Evolutionary conservation across 805 yeast genomes (phyloP).

Genomic region (Millerago galiae): DNA sequence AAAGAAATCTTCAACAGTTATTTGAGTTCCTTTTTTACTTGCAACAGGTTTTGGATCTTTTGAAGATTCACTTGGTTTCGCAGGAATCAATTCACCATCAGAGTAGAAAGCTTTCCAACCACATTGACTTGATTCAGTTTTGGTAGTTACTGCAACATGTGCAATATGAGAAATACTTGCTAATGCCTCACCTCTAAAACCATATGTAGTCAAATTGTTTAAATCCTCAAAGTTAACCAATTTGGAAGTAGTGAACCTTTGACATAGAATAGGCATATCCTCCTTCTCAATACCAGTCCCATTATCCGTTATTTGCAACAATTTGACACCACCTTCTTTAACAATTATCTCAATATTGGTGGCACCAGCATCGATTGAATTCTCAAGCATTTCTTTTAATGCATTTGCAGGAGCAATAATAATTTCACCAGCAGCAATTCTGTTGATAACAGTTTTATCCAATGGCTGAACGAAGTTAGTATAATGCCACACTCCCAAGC

Average conservation of each 20-base stretch:
- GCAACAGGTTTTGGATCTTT: slow-evolving; percentile 67
- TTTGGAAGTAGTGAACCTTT: slow-evolving; percentile 90
- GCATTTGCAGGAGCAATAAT: slow-evolving; percentile 93
- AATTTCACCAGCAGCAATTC: slow-evolving; percentile 97
- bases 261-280: slow-evolving; percentile 77
- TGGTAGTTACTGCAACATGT: slow-evolving; percentile 73
- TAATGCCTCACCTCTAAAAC: slow-evolving; percentile 94
- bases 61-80: slow-evolving; percentile 30
- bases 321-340: slow-evolving; percentile 89
- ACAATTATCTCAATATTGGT: slow-evolving; percentile 68
- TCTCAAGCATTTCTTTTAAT: slow-evolving; percentile 85
- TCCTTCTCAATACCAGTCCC: slow-evolving; percentile 74
- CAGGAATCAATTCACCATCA: slow-evolving; percentile 54
- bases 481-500: neutral
- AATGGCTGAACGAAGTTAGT: slow-evolving; percentile 33
- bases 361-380: slow-evolving; percentile 82
- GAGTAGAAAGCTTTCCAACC: slow-evolving; percentile 69
- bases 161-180: slow-evolving; percentile 92
- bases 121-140: slow-evolving; percentile 48
- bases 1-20: slow-evolving; percentile 81
- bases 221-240: slow-evolving; percentile 70
- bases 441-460: slow-evolving; percentile 69
- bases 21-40: slow-evolving; percentile 81
- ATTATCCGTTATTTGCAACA: slow-evolving; percentile 83
- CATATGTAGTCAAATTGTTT: slow-evolving; percentile 66